A percentile compares a stretch with the other conserved stretches of the same genome.
These are phyloP conservation scores for Claviceps monticola DNA, from an alignment of 2,329 filamentous ascomycete genomes.

Conservation along the genomic window DNA sequence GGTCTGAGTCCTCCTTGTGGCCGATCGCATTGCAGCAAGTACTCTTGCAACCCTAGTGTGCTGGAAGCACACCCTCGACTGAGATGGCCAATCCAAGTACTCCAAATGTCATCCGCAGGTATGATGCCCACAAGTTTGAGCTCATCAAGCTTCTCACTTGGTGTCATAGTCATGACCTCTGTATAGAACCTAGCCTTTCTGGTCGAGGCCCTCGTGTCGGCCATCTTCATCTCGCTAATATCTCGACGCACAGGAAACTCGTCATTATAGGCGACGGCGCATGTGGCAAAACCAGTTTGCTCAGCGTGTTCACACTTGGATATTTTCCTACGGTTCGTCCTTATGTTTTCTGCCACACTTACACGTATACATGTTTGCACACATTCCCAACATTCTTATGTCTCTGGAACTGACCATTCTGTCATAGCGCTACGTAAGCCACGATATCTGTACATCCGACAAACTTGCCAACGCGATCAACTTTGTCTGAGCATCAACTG, in stretches of 20 bases:
- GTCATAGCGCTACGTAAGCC: slow-evolving; percentile 43
- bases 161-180: neutral
- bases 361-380: slow-evolving; percentile 12
- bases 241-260: slow-evolving; percentile 54
- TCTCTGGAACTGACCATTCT: neutral
- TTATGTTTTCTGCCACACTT: slow-evolving; percentile 2
- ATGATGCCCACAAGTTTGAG: slow-evolving; percentile 12
- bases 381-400: neutral
- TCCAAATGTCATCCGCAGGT: slow-evolving; percentile 53
- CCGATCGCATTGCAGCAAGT: neutral
- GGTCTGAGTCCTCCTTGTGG: neutral
- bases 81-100: slow-evolving; percentile 31
- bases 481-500: slow-evolving; percentile 3
- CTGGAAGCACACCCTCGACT: neutral
- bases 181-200: neutral
- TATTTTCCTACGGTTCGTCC: slow-evolving; percentile 88
- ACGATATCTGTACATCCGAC: neutral
- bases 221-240: neutral
- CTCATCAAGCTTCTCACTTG: neutral
- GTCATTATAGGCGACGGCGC: slow-evolving; percentile 96
- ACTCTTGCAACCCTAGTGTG: neutral
- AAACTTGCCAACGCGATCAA: neutral
- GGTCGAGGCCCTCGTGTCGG: neutral
- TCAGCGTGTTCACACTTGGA: slow-evolving; percentile 94
- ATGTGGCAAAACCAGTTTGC: slow-evolving; percentile 92